Percentiles rank a stretch among this genome's conserved stretches.
phyloP scores from a whole-genome alignment of 805 yeast species.

The Cyberlindnera amylophila region DNA sequence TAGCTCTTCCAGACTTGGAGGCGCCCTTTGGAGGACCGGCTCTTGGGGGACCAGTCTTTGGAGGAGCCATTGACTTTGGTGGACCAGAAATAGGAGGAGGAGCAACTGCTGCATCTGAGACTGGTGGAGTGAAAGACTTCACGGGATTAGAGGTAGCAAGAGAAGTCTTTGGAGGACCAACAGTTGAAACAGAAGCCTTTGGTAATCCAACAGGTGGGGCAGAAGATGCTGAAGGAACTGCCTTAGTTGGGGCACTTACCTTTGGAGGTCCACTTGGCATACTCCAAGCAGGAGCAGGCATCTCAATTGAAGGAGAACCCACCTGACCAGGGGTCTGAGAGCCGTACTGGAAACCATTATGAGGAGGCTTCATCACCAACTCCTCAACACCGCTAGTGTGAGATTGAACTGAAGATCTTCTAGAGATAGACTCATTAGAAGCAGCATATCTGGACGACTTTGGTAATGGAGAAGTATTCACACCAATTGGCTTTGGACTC shows the following conservation, averaged over 20 bases:
- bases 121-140: too few species aligned
- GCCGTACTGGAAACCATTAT: not conserved
- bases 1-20: not conserved
- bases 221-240: not conserved
- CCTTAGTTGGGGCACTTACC: not conserved
- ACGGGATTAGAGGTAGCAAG: too few species aligned
- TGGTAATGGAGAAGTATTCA: slow-evolving; percentile 15
- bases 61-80: slow-evolving; percentile 1
- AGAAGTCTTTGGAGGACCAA: slow-evolving; percentile 1
- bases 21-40: slow-evolving; percentile 5
- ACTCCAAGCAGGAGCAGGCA: not conserved
- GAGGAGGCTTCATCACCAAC: not conserved
- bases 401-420: slow-evolving; percentile 24
- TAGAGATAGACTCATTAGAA: slow-evolving; percentile 12
- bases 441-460: slow-evolving; percentile 17
- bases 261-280: not conserved
- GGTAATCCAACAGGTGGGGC: not conserved
- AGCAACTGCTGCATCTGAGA: not conserved
- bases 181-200: not conserved
- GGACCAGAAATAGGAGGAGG: slow-evolving; percentile 1
- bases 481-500: slow-evolving; percentile 6
- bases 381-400: slow-evolving; percentile 16
- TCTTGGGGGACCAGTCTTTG: slow-evolving; percentile 1
- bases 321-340: not conserved
- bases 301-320: not conserved